These are phyloP conservation scores for Straminergon stramineum DNA, from an alignment of 225 moss, liverwort and hornwort genomes.

Conservation along the genomic window DNA sequence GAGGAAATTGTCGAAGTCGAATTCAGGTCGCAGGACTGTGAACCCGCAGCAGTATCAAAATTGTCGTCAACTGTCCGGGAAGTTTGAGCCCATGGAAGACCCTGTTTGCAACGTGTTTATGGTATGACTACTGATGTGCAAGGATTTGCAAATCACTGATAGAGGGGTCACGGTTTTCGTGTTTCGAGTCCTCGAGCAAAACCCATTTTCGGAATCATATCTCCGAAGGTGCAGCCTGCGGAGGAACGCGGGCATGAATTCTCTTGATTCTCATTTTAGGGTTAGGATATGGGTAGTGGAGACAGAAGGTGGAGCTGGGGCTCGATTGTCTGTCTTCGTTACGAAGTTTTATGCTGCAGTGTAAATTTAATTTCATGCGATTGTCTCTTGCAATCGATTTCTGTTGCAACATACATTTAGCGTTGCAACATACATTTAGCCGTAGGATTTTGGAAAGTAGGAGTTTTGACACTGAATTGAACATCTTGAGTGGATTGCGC, in stretches of 20 bases:
- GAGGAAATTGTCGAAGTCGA: background rate
- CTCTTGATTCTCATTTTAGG: background rate
- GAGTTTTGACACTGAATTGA: slow-evolving; percentile 16
- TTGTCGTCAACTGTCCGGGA: slow-evolving; percentile 25
- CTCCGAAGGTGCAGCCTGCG: slow-evolving; percentile 40
- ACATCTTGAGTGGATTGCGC: background rate
- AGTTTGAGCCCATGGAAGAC: background rate
- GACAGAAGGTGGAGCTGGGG: background rate
- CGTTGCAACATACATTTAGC: background rate
- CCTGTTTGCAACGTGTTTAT: slow-evolving; percentile 23
- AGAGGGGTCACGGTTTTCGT: background rate
- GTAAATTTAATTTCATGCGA: background rate
- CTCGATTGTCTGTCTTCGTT: background rate
- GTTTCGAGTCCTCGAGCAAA: slow-evolving; percentile 6
- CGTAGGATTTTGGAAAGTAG: background rate
- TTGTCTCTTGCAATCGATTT: background rate
- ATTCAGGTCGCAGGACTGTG: background rate
- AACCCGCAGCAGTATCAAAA: background rate
- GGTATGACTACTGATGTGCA: background rate
- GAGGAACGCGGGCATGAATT: background rate
- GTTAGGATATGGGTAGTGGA: background rate
- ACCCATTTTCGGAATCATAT: slow-evolving; percentile 37
- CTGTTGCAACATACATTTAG: background rate
- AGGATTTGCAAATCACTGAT: background rate
- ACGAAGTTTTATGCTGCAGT: background rate